Evolutionary conservation across 2,329 filamentous ascomycete species (phyloP).

Genomic region (Neofusicoccum cordaticola): DNA sequence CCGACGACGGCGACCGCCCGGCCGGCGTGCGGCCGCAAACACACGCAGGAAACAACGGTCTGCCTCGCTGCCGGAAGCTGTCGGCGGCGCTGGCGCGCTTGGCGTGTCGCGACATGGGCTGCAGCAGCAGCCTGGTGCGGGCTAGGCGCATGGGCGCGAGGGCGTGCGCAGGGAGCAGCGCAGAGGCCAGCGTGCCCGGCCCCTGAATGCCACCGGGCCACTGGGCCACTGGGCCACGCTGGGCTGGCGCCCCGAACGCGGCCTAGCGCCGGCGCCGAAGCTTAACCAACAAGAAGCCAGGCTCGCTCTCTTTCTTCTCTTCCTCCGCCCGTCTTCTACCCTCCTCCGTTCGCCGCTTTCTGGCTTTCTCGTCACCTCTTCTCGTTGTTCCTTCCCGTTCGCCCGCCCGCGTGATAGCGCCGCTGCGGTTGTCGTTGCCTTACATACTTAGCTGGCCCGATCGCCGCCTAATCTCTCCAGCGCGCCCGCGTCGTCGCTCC

Average conservation of each 20-base stretch:
- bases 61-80: neutral
- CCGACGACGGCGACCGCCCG: neutral
- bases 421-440: constrained; percentile 15
- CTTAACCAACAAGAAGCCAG: constrained; percentile 2
- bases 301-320: constrained; percentile 26
- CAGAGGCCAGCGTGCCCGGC: neutral
- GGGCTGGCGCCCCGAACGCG: neutral
- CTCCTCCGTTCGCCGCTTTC: constrained; percentile 66
- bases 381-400: constrained; percentile 19
- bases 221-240: too few species aligned
- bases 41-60: neutral
- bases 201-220: neutral
- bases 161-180: neutral
- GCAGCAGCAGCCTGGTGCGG: neutral
- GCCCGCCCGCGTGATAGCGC: constrained; percentile 16
- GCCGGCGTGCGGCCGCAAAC: neutral
- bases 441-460: constrained; percentile 32
- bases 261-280: neutral
- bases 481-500: constrained; percentile 39
- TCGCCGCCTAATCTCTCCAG: constrained; percentile 26
- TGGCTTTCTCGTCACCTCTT: constrained; percentile 22
- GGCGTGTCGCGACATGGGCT: neutral
- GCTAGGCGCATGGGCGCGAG: neutral
- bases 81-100: neutral
- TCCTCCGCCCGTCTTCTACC: constrained; percentile 61